A percentile compares a stretch with the other conserved stretches of the same genome.
Evolutionary conservation across 2,329 filamentous ascomycete genomes (phyloP).

Genomic region (Penicillium nordicum): DNA sequence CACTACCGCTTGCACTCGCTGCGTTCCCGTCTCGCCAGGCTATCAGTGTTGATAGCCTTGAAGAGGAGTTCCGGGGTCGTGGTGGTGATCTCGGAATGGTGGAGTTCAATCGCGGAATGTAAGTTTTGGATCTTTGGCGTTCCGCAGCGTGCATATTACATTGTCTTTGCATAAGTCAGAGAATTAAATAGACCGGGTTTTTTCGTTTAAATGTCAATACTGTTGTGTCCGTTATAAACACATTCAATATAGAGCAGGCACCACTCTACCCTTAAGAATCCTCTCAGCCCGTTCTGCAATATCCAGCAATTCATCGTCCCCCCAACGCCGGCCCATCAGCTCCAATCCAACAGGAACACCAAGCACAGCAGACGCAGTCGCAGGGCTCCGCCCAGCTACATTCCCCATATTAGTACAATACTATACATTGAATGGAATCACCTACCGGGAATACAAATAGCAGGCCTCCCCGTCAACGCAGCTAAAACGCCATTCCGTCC

Average conservation of each 20-base stretch:
- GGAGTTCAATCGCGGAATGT: conserved; percentile 97
- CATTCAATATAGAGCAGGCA: conserved; percentile 32
- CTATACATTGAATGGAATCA: conserved; percentile 24
- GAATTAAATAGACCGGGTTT: not conserved
- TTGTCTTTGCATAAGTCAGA: conserved; percentile 1
- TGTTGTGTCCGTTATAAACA: not conserved
- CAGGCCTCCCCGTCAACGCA: conserved; percentile 52
- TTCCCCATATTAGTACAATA: not conserved
- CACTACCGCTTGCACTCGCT: conserved; percentile 81
- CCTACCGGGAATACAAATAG: conserved; percentile 44
- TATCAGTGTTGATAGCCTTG: conserved; percentile 70
- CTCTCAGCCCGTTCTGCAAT: conserved; percentile 53
- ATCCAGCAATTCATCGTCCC: conserved; percentile 52
- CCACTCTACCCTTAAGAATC: conserved; percentile 45
- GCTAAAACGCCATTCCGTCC: conserved; percentile 59
- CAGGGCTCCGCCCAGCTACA: conserved; percentile 48
- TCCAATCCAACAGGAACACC: conserved; percentile 65
- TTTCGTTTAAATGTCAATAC: not conserved
- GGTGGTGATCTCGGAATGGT: conserved; percentile 78
- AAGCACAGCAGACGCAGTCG: conserved; percentile 48
- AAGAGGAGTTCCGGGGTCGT: conserved; percentile 79
- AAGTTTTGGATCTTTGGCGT: conserved; percentile 22
- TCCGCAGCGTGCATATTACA: conserved; percentile 8
- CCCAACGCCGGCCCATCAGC: conserved; percentile 57
- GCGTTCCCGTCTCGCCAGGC: conserved; percentile 90